Percentiles rank a stretch among this genome's conserved stretches.
These are phyloP conservation scores for Lodderomyces jiufengensis DNA, from an alignment of 1,139 yeast genomes.

Conservation along the genomic window DNA sequence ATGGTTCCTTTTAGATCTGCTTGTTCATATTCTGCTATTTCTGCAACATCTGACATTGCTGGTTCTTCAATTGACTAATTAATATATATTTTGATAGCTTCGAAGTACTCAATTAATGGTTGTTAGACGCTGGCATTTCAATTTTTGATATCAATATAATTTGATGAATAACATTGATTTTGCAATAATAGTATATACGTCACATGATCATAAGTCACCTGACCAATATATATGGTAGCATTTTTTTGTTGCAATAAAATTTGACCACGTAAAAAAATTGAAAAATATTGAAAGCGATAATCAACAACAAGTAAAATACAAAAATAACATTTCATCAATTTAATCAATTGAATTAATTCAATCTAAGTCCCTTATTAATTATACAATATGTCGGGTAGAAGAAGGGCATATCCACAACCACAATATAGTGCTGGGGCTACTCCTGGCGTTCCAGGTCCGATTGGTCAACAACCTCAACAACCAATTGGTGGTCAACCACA, in stretches of 20 bases:
- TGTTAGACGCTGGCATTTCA: too few species aligned
- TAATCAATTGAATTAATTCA: background rate
- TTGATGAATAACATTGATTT: too few species aligned
- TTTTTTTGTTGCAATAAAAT: background rate
- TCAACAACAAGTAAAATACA: background rate
- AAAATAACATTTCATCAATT: too few species aligned
- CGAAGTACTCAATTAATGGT: too few species aligned
- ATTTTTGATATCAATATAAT: too few species aligned
- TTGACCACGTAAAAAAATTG: constrained; percentile 6
- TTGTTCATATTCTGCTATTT: constrained; percentile 3
- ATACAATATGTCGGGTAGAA: constrained; percentile 32
- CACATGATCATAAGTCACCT: background rate
- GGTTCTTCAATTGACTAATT: too few species aligned
- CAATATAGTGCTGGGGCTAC: constrained; percentile 48
- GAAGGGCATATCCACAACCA: constrained; percentile 66
- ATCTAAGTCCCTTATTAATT: background rate
- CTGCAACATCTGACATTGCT: constrained; percentile 10
- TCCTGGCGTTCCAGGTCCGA: constrained; percentile 7
- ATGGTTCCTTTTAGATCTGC: constrained; percentile 15
- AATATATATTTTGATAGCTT: too few species aligned
- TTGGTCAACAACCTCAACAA: constrained; percentile 6
- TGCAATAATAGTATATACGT: background rate
- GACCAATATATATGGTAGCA: background rate
- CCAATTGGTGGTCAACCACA: constrained; percentile 6
- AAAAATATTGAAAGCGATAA: background rate